phyloP scores from a whole-genome alignment of 1,139 yeast species.

The Debaryomycetaceae sp. region DNA sequence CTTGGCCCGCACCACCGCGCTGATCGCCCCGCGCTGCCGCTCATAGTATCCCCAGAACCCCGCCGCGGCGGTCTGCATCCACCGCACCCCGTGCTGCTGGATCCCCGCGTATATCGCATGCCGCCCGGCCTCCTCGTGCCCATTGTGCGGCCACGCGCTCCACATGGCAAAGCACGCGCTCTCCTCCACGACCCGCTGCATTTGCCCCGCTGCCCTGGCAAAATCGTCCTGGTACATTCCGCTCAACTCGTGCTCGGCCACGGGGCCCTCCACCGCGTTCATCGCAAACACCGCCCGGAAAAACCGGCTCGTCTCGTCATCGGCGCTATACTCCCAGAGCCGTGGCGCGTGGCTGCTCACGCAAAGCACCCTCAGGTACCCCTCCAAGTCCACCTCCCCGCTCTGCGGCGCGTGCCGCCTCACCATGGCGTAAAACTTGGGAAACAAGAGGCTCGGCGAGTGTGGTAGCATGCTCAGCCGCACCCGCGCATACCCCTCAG shows the following conservation, averaged over 20 bases:
- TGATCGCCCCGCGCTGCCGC: not conserved
- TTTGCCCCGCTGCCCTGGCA: constrained; percentile 1
- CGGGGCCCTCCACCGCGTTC: constrained; percentile 2
- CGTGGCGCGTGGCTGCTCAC: too few relatives aligned
- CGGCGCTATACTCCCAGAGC: too few relatives aligned
- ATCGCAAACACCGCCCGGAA: constrained; percentile 3
- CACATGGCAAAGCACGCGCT: constrained; percentile 1
- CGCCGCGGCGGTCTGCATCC: not conserved
- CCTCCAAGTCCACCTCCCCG: too few relatives aligned
- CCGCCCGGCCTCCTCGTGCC: not conserved
- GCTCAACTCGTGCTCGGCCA: constrained; percentile 4
- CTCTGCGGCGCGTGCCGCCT: constrained; percentile 1
- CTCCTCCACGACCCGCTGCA: not conserved
- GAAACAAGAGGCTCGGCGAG: constrained; percentile 17
- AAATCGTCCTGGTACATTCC: constrained; percentile 2
- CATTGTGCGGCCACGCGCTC: not conserved
- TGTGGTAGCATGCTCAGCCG: constrained; percentile 6
- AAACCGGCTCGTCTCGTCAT: too few relatives aligned
- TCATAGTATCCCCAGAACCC: not conserved
- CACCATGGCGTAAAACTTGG: constrained; percentile 13
- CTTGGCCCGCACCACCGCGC: not conserved
- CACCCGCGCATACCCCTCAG: constrained; percentile 1
- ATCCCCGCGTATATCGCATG: not conserved
- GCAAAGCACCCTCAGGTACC: too few relatives aligned
- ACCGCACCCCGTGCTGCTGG: not conserved